Percentiles rank a stretch among this genome's conserved stretches.
These are phyloP conservation scores for Sugiyamaella castrensis DNA, from an alignment of 1,139 yeast genomes.

Conservation along the genomic window DNA sequence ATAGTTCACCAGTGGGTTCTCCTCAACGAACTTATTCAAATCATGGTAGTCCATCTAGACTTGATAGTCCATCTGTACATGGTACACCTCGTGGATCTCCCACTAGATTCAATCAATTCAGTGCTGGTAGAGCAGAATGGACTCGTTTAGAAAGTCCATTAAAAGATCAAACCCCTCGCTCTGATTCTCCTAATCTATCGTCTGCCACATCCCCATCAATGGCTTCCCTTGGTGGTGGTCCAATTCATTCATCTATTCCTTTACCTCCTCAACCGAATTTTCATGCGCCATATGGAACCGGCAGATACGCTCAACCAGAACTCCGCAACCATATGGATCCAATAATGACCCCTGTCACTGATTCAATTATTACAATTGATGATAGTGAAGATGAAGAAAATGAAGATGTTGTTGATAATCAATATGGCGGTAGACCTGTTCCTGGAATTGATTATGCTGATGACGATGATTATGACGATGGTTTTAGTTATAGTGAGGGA, in stretches of 20 bases:
- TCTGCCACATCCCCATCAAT: conserved; percentile 8
- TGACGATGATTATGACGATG: conserved; percentile 24
- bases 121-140: conserved; percentile 30
- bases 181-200: conserved; percentile 18
- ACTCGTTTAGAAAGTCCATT: conserved; percentile 33
- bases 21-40: conserved; percentile 14
- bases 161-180: conserved; percentile 27
- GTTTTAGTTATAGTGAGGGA: conserved; percentile 13
- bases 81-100: conserved; percentile 28
- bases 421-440: conserved; percentile 25
- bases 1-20: conserved; percentile 14
- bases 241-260: conserved; percentile 18
- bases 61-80: conserved; percentile 20
- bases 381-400: conserved; percentile 24
- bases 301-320: conserved; percentile 8
- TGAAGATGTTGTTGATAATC: conserved; percentile 7
- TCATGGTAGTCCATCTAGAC: conserved; percentile 18
- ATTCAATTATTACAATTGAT: conserved; percentile 16
- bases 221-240: conserved; percentile 7
- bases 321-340: not conserved
- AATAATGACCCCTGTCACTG: conserved; percentile 13
- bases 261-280: conserved; percentile 28
- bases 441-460: conserved; percentile 26
- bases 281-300: conserved; percentile 17
- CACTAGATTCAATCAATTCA: conserved; percentile 19